Evolutionary conservation across 805 yeast species (phyloP), one percentile per base, ranked within the genome.

Genomic region (Ogataea kodamae): DNA sequence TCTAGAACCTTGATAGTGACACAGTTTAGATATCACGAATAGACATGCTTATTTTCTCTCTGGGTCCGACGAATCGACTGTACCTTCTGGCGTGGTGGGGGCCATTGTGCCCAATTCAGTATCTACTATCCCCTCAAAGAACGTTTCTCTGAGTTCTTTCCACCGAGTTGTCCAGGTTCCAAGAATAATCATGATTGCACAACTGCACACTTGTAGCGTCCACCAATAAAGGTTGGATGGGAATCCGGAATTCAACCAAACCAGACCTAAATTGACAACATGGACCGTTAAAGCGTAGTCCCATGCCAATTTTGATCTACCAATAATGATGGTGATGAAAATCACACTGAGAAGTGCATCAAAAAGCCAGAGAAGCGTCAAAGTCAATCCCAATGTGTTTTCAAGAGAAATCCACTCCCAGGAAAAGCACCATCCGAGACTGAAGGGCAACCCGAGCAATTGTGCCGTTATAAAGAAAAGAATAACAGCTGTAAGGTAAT

Each of bases 261-360:
- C 85, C 3, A 86, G 77, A 3, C 78, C 33, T 15, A 90, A 59
- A 60, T 90, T 81, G 31, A 92, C 72, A 14, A 82, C 76, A 58
- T 92, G 96, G 10, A 90, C 76, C 0, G 98, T 92, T n/a, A 90
- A 54, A 8, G 96, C 96, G 64, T 92, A 90, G 61, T 90, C 98
- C 83, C 96, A 83, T 0, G 97, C 97, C 30, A 90, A 64, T 57
- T 90, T 92, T 25, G 95, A 83, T 37, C 97, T 68, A 0, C 97
- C 96, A 9, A 90, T 96, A 17, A 90, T 78, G 2, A 89, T 61
- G 1, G 95, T 86, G 52, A 90, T 78, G 53, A 86, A 87, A 8
- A 86, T 58, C 1, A 88, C 96, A 46, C 95, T 81, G 24, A 92
- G 64, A 26, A 92, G 67, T 0, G 96, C 70, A 55, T 84, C 95